These are phyloP conservation scores for Saccharomycopsis sp. DNA, from an alignment of 805 yeast species.

Conservation along the genomic window DNA sequence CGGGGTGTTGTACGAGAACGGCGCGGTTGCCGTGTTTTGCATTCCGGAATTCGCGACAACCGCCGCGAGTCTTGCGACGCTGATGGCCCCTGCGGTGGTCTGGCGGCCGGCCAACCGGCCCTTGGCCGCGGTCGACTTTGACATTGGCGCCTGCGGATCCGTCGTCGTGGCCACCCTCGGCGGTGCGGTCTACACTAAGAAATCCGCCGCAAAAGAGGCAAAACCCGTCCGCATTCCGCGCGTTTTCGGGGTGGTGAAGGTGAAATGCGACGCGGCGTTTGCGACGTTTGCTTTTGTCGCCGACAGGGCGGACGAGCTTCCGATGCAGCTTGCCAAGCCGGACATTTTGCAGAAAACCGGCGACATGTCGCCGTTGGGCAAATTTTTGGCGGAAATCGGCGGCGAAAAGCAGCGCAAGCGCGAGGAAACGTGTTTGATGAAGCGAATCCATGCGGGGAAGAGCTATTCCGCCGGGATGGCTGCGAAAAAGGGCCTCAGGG, in stretches of 20 bases:
- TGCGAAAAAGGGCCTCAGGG: too few species aligned
- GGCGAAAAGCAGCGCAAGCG: too few species aligned
- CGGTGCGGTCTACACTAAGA: constrained; percentile 55
- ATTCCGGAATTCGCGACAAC: constrained; percentile 23
- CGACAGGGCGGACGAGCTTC: constrained; percentile 54
- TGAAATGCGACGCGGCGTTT: constrained; percentile 59
- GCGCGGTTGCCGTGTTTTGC: constrained; percentile 43
- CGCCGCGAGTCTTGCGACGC: constrained; percentile 34
- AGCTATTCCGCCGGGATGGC: too few species aligned
- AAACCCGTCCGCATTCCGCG: constrained; percentile 50
- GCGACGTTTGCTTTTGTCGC: constrained; percentile 61
- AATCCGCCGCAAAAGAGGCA: constrained; percentile 31
- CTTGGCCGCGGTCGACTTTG: constrained; percentile 59
- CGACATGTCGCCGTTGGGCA: constrained; percentile 41
- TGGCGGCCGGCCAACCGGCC: constrained; percentile 61
- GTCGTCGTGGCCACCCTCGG: constrained; percentile 58
- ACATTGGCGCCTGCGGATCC: constrained; percentile 61
- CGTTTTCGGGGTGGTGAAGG: constrained; percentile 53
- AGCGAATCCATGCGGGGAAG: too few species aligned
- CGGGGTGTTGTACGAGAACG: constrained; percentile 49
- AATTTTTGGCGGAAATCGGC: too few species aligned
- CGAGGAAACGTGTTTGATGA: too few species aligned
- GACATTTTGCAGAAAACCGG: constrained; percentile 47
- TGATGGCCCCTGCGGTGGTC: constrained; percentile 39
- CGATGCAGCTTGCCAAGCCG: constrained; percentile 44